Conservation (phyloP, 2,329 filamentous ascomycete species). For the Ceratocystis cacaofunesta region DNA sequence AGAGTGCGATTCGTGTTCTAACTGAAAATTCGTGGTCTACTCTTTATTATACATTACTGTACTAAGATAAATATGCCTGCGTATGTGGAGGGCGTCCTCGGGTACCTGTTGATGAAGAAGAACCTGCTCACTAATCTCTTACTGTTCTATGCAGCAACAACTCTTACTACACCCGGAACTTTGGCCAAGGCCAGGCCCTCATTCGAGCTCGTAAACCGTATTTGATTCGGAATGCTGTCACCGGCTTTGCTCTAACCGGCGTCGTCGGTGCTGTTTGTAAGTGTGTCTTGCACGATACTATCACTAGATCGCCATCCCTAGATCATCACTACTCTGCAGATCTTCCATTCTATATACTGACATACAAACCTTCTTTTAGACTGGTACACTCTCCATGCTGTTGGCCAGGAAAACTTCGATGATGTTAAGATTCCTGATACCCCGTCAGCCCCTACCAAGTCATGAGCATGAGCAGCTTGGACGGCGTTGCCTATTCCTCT, state of each 20-base stretch:
- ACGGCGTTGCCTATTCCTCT: background rate
- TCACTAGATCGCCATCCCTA: background rate
- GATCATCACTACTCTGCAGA: background rate
- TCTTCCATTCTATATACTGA: background rate
- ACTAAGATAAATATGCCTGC: constrained; percentile 6
- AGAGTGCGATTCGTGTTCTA: background rate
- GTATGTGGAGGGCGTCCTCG: constrained; percentile 9
- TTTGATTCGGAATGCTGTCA: constrained; percentile 73
- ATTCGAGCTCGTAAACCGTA: constrained; percentile 86
- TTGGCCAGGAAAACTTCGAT: constrained; percentile 93
- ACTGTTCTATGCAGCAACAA: constrained; percentile 4
- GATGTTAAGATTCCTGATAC: constrained; percentile 81
- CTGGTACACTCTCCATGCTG: constrained; percentile 56
- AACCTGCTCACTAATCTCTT: no score
- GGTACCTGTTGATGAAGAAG: background rate
- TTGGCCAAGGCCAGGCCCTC: constrained; percentile 73
- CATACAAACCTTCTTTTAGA: constrained; percentile 26
- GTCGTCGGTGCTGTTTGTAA: constrained; percentile 79
- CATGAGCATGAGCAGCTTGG: constrained; percentile 27
- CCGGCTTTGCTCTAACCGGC: constrained; percentile 57
- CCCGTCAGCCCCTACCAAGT: constrained; percentile 26
- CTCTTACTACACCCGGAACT: constrained; percentile 74
- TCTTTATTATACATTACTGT: background rate
- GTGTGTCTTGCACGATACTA: constrained; percentile 25
- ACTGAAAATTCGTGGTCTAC: background rate